These are phyloP conservation scores for Rhamnella rubrinervis DNA, from an alignment of 331 rosid genomes.

Conservation along the genomic window DNA sequence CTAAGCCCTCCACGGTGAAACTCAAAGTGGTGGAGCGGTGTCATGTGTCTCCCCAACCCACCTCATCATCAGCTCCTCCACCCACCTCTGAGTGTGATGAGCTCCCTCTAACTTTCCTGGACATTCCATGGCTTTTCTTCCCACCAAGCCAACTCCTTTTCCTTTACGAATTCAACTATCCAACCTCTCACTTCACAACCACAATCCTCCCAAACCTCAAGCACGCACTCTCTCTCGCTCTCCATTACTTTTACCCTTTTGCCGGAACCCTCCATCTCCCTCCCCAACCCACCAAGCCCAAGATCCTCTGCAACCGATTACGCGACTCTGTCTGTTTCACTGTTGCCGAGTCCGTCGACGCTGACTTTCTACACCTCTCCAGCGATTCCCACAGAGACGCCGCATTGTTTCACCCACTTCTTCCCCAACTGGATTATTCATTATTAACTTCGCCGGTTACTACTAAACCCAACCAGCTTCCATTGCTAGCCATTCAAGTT, in stretches of 20 bases:
- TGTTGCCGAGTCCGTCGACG: conserved; percentile 19
- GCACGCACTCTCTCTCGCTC: conserved; percentile 48
- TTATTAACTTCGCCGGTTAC: neutral
- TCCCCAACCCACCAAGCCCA: conserved; percentile 27
- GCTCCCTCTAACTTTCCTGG: conserved; percentile 52
- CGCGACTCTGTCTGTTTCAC: conserved; percentile 29
- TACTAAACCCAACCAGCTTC: neutral
- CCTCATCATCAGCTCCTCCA: conserved; percentile 15
- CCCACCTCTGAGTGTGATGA: neutral
- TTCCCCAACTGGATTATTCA: conserved; percentile 25
- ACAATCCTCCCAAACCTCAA: conserved; percentile 46
- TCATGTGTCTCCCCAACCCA: conserved; percentile 27
- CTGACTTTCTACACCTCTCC: conserved; percentile 30
- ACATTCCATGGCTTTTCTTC: conserved; percentile 67
- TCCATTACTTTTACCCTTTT: conserved; percentile 46
- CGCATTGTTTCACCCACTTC: conserved; percentile 26
- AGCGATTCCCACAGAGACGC: conserved; percentile 27
- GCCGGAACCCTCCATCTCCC: conserved; percentile 31
- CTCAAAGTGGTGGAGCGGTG: conserved; percentile 29
- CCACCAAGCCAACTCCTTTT: conserved; percentile 50
- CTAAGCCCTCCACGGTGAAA: neutral
- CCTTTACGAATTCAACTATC: conserved; percentile 39
- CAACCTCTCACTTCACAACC: conserved; percentile 34
- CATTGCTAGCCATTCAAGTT: conserved; percentile 43
- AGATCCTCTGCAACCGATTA: conserved; percentile 9